phyloP scores from a whole-genome alignment of 2,329 filamentous ascomycete species.

The Colletotrichum horii region DNA sequence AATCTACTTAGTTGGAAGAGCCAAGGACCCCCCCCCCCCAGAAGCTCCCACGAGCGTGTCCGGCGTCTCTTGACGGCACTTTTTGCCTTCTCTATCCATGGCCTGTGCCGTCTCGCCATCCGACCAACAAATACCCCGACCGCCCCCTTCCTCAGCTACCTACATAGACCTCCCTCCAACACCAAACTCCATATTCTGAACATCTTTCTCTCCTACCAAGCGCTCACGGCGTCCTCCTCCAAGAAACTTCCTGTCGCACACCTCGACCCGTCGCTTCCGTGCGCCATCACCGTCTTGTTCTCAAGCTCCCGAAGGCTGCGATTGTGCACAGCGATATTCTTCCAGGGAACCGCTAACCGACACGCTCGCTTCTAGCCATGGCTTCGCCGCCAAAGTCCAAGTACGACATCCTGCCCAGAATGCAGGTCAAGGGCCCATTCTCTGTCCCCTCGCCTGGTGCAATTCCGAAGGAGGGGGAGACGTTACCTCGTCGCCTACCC shows the following conservation, averaged over 20 bases:
- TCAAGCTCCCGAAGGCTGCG: not conserved
- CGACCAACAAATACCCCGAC: constrained; percentile 9
- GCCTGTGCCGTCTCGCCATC: not conserved
- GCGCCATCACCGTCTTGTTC: not conserved
- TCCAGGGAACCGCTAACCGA: not conserved
- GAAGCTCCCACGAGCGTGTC: not conserved
- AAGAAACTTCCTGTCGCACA: not conserved
- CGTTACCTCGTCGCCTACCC: constrained; percentile 72
- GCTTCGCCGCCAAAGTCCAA: constrained; percentile 16
- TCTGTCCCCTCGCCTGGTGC: constrained; percentile 71
- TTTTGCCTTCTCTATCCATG: not conserved
- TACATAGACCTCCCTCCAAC: not conserved
- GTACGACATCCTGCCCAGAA: constrained; percentile 43
- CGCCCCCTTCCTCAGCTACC: not conserved
- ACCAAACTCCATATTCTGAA: not conserved
- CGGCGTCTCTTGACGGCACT: not conserved
- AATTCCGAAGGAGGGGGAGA: constrained; percentile 72
- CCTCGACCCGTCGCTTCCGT: not conserved
- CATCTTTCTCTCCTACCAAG: not conserved
- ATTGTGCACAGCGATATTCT: not conserved
- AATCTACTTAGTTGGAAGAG: not conserved
- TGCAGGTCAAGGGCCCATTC: constrained; percentile 67
- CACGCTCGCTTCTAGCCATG: not conserved
- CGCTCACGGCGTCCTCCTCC: not conserved
- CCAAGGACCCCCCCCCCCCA: constrained; percentile 13